These are phyloP conservation scores for Fusarium sp. DNA, from an alignment of 2,329 filamentous ascomycete genomes.

Conservation along the genomic window DNA sequence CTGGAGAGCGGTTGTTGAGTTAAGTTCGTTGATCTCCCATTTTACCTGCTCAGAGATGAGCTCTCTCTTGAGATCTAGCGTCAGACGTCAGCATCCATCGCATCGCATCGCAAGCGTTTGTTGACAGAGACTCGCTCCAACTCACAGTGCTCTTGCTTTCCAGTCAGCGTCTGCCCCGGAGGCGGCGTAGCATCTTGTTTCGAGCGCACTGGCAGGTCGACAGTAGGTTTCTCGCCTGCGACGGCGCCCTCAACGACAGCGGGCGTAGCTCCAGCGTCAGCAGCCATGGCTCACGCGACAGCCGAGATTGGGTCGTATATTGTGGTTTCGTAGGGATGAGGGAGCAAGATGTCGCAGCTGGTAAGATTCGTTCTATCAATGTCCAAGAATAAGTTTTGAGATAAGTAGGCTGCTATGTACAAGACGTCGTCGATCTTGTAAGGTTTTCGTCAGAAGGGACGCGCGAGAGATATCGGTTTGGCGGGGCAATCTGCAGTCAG, in stretches of 20 bases:
- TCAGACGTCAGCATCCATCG: conserved; percentile 25
- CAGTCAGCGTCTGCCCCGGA: conserved; percentile 72
- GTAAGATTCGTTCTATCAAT: conserved; percentile 17
- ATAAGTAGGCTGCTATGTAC: conserved; percentile 1
- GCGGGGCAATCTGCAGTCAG: conserved; percentile 42
- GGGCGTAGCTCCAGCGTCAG: conserved; percentile 42
- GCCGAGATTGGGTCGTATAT: conserved; percentile 17
- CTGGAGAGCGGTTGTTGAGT: conserved; percentile 92
- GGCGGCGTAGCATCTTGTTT: conserved; percentile 50
- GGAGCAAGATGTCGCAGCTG: conserved; percentile 3
- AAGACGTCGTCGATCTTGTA: conserved; percentile 20
- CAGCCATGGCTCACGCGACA: conserved; percentile 44
- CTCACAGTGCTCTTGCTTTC: conserved; percentile 98
- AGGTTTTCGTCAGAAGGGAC: conserved; percentile 19
- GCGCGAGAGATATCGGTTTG: conserved; percentile 26
- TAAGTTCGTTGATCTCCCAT: conserved; percentile 91
- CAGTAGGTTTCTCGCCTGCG: conserved; percentile 23
- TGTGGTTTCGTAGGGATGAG: conserved; percentile 1
- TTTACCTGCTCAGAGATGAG: conserved; percentile 90
- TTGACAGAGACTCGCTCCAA: conserved; percentile 22
- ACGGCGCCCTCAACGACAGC: conserved; percentile 36
- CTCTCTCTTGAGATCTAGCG: conserved; percentile 87
- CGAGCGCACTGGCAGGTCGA: conserved; percentile 48
- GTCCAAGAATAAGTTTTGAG: conserved; percentile 4
- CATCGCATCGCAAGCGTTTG: background rate